phyloP scores from a whole-genome alignment of 176 grass and related monocot species.

The Raddia guianensis region DNA sequence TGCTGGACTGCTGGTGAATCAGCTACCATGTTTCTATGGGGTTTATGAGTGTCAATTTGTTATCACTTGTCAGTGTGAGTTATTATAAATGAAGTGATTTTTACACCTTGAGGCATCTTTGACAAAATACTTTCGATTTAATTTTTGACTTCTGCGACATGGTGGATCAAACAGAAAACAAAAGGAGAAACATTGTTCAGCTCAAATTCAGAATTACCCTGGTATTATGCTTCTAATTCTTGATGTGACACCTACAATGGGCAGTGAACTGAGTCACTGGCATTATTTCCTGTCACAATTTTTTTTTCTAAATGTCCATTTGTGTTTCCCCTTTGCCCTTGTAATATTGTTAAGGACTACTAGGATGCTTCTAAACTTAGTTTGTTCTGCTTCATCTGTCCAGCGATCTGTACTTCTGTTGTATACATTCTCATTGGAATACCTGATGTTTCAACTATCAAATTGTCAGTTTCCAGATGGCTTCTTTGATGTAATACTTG shows the following conservation, averaged over 20 bases:
- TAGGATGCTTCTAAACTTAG: neutral
- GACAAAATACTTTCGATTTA: neutral
- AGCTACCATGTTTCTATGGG: neutral
- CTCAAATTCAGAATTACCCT: conserved; percentile 21
- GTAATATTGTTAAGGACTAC: neutral
- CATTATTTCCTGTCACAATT: neutral
- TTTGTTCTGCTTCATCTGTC: neutral
- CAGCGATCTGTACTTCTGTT: neutral
- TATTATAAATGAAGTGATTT: conserved; percentile 14
- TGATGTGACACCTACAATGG: conserved; percentile 11
- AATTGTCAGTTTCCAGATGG: conserved; percentile 77
- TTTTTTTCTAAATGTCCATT: neutral
- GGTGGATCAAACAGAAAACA: conserved; percentile 1
- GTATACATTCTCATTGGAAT: conserved; percentile 9
- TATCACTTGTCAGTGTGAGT: neutral
- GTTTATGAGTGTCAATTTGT: neutral
- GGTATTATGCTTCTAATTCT: neutral
- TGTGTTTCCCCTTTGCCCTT: conserved; percentile 11
- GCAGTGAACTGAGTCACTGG: neutral
- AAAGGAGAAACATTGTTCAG: neutral
- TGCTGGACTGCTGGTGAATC: neutral
- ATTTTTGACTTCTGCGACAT: neutral
- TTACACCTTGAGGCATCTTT: neutral
- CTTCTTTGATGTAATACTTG: conserved; percentile 78
- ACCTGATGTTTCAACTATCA: conserved; percentile 28